Evolutionary conservation across 1,284 basidiomycete genomes (phyloP).

Genomic region (Leccinum subspadiceum): DNA sequence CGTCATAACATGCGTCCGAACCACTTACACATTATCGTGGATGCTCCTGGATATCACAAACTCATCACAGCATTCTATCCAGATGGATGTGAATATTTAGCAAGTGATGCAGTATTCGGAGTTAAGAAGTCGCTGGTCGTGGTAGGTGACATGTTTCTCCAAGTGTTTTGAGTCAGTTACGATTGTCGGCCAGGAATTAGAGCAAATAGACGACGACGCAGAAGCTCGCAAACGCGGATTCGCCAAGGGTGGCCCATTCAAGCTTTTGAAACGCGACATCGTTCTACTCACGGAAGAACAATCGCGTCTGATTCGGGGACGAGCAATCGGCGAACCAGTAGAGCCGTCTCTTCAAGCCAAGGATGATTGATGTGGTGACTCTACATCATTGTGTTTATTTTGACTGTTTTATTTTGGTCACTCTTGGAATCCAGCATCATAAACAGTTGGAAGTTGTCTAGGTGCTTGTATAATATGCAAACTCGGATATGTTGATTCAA

Average conservation of each 20-base stretch:
- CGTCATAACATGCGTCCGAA: constrained; percentile 79
- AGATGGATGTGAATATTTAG: constrained; percentile 59
- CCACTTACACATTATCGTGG: constrained; percentile 69
- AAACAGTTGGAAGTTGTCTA: background rate
- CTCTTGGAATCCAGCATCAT: background rate
- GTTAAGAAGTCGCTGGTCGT: constrained; percentile 64
- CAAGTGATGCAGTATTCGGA: constrained; percentile 77
- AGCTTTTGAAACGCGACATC: constrained; percentile 60
- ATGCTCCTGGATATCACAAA: no score
- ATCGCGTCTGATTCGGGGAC: constrained; percentile 15
- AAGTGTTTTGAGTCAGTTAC: background rate
- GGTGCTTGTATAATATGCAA: background rate
- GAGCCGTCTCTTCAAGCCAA: constrained; percentile 5
- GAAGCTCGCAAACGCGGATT: constrained; percentile 63
- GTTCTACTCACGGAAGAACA: constrained; percentile 50
- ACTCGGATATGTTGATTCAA: background rate
- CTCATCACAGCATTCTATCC: no score
- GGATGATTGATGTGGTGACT: background rate
- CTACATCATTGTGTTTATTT: background rate
- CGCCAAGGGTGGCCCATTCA: constrained; percentile 56
- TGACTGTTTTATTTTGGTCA: background rate
- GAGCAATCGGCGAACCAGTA: background rate
- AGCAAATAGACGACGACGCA: constrained; percentile 45
- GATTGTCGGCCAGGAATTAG: constrained; percentile 39
- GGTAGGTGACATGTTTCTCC: constrained; percentile 40